Evolutionary conservation across 495 filamentous ascomycete species (phyloP).

Genomic region (Peziza echinospora): DNA sequence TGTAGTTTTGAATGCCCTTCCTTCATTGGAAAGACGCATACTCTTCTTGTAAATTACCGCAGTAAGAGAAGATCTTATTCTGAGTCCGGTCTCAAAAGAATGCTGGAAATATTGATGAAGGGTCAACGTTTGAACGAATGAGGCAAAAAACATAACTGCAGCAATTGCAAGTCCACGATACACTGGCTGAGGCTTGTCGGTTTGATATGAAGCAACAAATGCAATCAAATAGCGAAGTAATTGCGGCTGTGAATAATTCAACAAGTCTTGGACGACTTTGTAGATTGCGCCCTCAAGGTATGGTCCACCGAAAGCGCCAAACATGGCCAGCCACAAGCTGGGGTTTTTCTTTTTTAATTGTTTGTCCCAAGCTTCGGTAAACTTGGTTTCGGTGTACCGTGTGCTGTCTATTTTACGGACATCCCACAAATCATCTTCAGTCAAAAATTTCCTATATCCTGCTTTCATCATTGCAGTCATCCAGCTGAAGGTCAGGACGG

Average conservation of each 20-base stretch:
- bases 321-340: conserved; percentile 79
- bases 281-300: conserved; percentile 62
- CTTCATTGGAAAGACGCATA: conserved; percentile 78
- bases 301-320: conserved; percentile 62
- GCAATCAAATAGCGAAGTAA: conserved; percentile 63
- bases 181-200: conserved; percentile 42
- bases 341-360: conserved; percentile 57
- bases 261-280: conserved; percentile 62
- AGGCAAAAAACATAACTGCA: conserved; percentile 75
- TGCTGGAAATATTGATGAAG: conserved; percentile 94
- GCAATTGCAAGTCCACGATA: conserved; percentile 74
- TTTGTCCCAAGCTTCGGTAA: conserved; percentile 55
- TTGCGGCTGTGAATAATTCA: conserved; percentile 82
- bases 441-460: conserved; percentile 79
- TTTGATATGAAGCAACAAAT: conserved; percentile 66
- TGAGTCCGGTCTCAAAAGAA: conserved; percentile 87
- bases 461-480: conserved; percentile 97
- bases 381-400: conserved; percentile 36
- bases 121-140: conserved; percentile 54
- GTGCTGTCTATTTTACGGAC: conserved; percentile 65
- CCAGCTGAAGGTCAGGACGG: conserved; percentile 86
- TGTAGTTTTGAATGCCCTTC: conserved; percentile 70
- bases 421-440: conserved; percentile 93
- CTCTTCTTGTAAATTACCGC: conserved; percentile 85
- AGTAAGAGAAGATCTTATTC: conserved; percentile 73